Base-by-base conservation (phyloP, 169 alveolate species). In the Theileria annulata region DNA sequence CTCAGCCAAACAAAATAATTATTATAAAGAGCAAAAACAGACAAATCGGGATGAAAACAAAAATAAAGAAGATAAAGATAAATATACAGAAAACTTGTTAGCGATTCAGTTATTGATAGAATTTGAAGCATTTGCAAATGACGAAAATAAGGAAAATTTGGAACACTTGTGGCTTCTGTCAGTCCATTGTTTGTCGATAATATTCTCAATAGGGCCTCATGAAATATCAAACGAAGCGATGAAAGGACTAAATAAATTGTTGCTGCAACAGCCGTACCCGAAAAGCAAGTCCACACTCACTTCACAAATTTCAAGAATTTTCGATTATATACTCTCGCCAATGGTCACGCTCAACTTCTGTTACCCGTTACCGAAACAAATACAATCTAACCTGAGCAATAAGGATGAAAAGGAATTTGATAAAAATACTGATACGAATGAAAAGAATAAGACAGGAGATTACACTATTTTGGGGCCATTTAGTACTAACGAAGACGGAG, bases 301-400 rank as follows among this genome's bases (percentile, higher is more conserved):
- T 0, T 62, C 79, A 21, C 88, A 75, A 47, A 69, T 82, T 5
- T 68, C 70, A 21, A 31, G 88, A 21, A 75, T 82, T 75, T 82
- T 82, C 75, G 88, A 82, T 56, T 74, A 82, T 31, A 19, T 82
- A 19, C 75, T 82, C 35, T 31, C 88, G 48, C 88, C 88, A 21
- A 82, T 63, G 28, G 80, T 82, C 30, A 75, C 88, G 12, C 54
- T 48, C 68, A 82, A 82, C 23, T 69, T 82, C 75, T 75, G 69
- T 56, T 82, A 82, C 80, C 88, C 88, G 1, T 37, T 82, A 35
- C 75, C 85, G 13, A 42, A 48, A 19, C 23, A 48, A 12, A 37
- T 74, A 10, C 60, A 67, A 19, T 4, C 33, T 59, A 84, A 84
- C 4, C 47, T 82, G 42, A 47, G 31, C 9, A 8, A 71, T 42